Conservation (phyloP, 768 basidiomycete species). For the Saitozyma podzolica region DNA sequence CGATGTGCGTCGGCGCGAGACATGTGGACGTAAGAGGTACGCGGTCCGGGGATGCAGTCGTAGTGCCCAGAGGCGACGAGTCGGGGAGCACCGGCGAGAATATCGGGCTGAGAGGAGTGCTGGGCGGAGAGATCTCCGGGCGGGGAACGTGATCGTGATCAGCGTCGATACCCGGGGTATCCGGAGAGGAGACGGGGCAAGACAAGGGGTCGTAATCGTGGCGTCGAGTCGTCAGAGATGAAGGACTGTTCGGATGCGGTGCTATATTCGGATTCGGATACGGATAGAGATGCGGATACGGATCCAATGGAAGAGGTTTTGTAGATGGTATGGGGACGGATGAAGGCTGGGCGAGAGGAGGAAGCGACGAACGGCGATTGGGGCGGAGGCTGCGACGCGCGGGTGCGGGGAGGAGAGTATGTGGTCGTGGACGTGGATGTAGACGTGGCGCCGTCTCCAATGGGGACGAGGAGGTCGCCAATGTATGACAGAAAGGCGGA, state of each 20-base stretch:
- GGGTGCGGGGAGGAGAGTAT: not conserved
- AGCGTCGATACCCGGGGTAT: not conserved
- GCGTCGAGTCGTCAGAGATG: not conserved
- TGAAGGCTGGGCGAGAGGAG: not conserved
- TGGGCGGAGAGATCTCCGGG: not conserved
- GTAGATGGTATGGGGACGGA: not conserved
- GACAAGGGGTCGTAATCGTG: too few species aligned
- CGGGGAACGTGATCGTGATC: not conserved
- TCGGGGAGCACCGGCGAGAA: not conserved
- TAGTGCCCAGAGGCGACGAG: not conserved
- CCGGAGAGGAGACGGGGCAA: not conserved
- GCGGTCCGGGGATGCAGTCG: not conserved
- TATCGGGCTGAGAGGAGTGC: not conserved
- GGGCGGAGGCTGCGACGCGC: not conserved
- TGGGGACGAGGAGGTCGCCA: slow-evolving; percentile 28
- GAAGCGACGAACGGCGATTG: not conserved
- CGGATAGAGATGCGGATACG: not conserved
- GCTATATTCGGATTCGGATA: not conserved
- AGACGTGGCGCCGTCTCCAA: not conserved
- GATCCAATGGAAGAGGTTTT: too few species aligned
- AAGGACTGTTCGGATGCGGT: not conserved
- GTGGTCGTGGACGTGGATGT: not conserved
- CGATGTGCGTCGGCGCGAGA: not conserved
- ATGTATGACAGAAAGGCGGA: slow-evolving; percentile 21
- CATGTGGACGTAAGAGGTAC: not conserved